Percentiles rank a stretch among this genome's conserved stretches.
These are phyloP conservation scores for Citeromyces siamensis DNA, from an alignment of 1,139 yeast genomes.

Conservation along the genomic window DNA sequence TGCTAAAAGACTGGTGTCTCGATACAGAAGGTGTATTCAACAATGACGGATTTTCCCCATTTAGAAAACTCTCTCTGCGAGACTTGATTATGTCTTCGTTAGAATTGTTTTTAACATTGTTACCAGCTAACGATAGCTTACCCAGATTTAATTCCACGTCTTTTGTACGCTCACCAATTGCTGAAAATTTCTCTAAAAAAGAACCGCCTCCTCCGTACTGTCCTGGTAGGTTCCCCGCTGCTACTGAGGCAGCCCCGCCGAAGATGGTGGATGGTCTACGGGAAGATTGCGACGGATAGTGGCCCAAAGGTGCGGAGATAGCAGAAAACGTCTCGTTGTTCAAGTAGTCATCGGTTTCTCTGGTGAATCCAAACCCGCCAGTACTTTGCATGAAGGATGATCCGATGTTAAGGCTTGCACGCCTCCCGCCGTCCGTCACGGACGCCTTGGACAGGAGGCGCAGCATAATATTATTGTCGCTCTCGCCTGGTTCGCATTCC, in stretches of 20 bases:
- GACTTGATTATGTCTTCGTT: constrained; percentile 11
- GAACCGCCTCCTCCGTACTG: constrained; percentile 17
- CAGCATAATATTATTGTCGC: too few species aligned
- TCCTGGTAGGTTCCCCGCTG: constrained; percentile 32
- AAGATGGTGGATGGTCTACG: constrained; percentile 13
- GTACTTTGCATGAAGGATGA: neutral
- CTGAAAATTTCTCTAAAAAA: constrained; percentile 54
- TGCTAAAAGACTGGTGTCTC: constrained; percentile 50
- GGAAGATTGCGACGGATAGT: constrained; percentile 13
- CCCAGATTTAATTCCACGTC: constrained; percentile 44
- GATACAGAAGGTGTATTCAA: constrained; percentile 16
- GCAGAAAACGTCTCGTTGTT: constrained; percentile 18
- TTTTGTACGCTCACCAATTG: constrained; percentile 73
- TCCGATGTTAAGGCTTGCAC: neutral
- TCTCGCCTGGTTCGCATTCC: too few species aligned
- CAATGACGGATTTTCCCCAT: constrained; percentile 14
- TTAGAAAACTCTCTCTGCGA: constrained; percentile 39
- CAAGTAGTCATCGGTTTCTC: constrained; percentile 8
- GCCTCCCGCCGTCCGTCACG: neutral
- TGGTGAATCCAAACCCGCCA: neutral
- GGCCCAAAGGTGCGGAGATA: constrained; percentile 23
- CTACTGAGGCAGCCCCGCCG: constrained; percentile 46
- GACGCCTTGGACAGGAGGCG: too few species aligned
- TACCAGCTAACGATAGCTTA: constrained; percentile 18
- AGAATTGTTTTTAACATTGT: constrained; percentile 16